A percentile compares a stretch with the other conserved stretches of the same genome.
phyloP scores from a whole-genome alignment of 495 filamentous ascomycete genomes.

The Daldinia vernicosa region DNA sequence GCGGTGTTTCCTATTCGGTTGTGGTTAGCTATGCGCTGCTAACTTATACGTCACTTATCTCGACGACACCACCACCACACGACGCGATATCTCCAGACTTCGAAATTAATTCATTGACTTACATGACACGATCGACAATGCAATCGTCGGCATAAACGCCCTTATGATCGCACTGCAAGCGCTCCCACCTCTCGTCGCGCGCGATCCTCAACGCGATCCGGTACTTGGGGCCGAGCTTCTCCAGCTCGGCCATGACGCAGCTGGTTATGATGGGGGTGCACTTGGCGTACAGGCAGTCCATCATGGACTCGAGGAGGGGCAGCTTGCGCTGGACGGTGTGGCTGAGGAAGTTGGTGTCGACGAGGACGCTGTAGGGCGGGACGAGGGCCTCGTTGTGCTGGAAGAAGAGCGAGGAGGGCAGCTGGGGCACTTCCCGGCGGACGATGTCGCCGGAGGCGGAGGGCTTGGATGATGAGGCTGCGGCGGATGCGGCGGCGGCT shows the following conservation, averaged over 20 bases:
- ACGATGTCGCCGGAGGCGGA: constrained; percentile 59
- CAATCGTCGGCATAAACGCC: constrained; percentile 97
- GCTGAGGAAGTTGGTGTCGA: constrained; percentile 93
- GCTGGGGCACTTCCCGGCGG: constrained; percentile 74
- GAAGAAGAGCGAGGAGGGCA: constrained; percentile 91
- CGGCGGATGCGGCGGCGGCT: constrained; percentile 60
- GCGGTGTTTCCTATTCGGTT: constrained; percentile 56
- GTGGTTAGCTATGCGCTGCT: constrained; percentile 48
- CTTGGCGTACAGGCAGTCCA: constrained; percentile 74
- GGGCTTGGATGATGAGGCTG: constrained; percentile 60
- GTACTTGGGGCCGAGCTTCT: constrained; percentile 91
- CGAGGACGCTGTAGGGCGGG: constrained; percentile 86
- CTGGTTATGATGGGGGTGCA: constrained; percentile 75
- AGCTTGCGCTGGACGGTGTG: constrained; percentile 92
- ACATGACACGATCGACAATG: constrained; percentile 83
- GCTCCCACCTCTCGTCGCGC: constrained; percentile 88
- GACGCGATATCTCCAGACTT: too few relatives aligned
- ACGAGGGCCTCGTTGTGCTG: constrained; percentile 89
- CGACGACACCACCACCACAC: too few relatives aligned
- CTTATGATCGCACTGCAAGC: constrained; percentile 85
- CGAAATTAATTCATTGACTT: too few relatives aligned
- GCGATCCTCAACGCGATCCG: constrained; percentile 88
- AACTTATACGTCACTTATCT: too few relatives aligned
- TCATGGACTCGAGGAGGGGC: constrained; percentile 80
- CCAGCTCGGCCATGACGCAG: constrained; percentile 82